Base-by-base conservation (phyloP, 768 basidiomycete genomes). In the Mycena chlorophos region DNA sequence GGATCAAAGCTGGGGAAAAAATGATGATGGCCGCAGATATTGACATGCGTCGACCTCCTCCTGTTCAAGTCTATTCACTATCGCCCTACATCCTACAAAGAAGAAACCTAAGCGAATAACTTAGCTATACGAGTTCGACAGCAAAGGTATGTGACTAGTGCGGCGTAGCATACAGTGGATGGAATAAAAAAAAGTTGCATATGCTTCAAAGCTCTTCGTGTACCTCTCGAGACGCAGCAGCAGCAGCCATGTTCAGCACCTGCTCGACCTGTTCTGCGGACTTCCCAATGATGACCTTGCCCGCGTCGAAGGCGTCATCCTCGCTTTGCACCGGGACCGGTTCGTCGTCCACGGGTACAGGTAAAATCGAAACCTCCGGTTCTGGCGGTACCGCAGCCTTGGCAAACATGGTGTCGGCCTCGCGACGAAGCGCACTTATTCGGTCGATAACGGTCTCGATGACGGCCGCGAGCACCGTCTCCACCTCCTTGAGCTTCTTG, bases 181-280 rank as follows among this genome's bases (percentile, higher is more conserved):
- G n/a, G n/a, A n/a, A n/a, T n/a, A n/a, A n/a, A n/a, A n/a, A n/a
- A n/a, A n/a, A n/a, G n/a, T n/a, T n/a, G n/a, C n/a, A n/a, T n/a
- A n/a, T n/a, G n/a, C n/a, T n/a, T 22, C 20, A 63, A n/a, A 66
- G 40, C 51, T 66, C 65, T 42, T 62, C 54, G 23, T 65, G 65
- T 20, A 57, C 45, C 6, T 12, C 13, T 16, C 22, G 13, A 30
- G 29, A 26, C 26, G 37, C 52, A 3, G 19, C 37, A 23, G 37
- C 40, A 29, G 58, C 66, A 38, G 56, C 65, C 31, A 58, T 67
- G 20, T 67, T 66, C 20, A 82, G 64, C 10, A 78, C 81, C 46
- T 77, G 71, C 61, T 74, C 54, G 2, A 79, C 74, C 55, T 81
- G 78, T 28, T 71, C 70, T 51, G 72, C 68, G 48, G 69, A 71